Percentiles rank a stretch among this genome's conserved stretches.
Conservation (phyloP, 352 stramenopile genomes). For the Peronosclerospora sorghi region DNA sequence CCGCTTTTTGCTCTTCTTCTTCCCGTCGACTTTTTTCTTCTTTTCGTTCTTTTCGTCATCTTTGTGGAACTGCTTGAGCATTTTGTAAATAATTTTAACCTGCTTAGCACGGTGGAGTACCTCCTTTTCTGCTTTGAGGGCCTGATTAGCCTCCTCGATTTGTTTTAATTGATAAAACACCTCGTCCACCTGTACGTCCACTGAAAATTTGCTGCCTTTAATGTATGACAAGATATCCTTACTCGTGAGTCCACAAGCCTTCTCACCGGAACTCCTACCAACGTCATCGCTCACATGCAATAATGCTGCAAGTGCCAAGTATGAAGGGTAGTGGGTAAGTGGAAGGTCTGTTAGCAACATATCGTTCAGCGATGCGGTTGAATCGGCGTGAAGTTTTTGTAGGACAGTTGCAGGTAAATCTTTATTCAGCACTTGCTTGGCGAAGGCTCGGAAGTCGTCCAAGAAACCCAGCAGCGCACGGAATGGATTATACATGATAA, state of each 20-base stretch:
- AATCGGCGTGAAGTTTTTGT: conserved; percentile 72
- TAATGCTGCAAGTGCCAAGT: conserved; percentile 56
- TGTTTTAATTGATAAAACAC: conserved; percentile 24
- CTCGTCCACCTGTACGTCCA: conserved; percentile 30
- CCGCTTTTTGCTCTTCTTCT: conserved; percentile 62
- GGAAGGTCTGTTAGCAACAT: conserved; percentile 65
- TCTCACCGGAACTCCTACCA: conserved; percentile 18
- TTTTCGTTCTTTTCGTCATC: conserved; percentile 48
- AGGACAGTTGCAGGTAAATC: conserved; percentile 53
- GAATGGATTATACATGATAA: conserved; percentile 86
- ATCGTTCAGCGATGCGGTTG: conserved; percentile 62
- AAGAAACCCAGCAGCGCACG: conserved; percentile 72
- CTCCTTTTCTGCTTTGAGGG: conserved; percentile 25
- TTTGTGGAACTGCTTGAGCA: conserved; percentile 75
- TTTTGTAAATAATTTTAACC: conserved; percentile 81
- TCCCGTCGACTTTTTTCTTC: conserved; percentile 53
- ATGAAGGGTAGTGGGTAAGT: conserved; percentile 51
- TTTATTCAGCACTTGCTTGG: conserved; percentile 42
- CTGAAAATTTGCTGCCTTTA: conserved; percentile 54
- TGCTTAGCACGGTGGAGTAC: conserved; percentile 39
- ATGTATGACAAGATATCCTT: conserved; percentile 51
- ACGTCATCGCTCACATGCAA: conserved; percentile 48
- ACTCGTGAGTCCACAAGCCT: conserved; percentile 21
- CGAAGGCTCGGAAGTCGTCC: conserved; percentile 67
- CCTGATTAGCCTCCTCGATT: conserved; percentile 26